Base-by-base conservation (phyloP, 2,329 filamentous ascomycete genomes). In the Cryphonectria naterciae region DNA sequence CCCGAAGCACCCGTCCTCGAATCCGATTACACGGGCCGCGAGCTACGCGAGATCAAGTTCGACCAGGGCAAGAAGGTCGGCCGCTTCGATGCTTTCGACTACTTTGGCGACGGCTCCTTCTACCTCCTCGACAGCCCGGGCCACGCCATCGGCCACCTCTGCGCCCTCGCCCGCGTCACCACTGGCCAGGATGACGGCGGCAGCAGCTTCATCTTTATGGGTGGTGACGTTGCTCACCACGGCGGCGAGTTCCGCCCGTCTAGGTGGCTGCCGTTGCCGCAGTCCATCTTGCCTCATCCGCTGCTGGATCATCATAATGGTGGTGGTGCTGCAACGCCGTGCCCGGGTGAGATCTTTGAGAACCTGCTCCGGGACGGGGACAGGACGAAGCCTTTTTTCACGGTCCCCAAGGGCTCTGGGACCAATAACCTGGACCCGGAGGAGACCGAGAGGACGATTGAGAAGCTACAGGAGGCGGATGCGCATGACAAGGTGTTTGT, bases 391-490 rank as follows among this genome's bases (percentile, higher is more conserved):
- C 76, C 80, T 0, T 82, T 83, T 54, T 81, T 81, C 35, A 19
- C 35, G 67, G 13, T 70, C 37, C 60, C 71, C 61, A 68, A 17
- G 35, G 17, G 13, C 8, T 4, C 49, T 54, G 67, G 72, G 22
- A 63, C 70, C 46, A 74, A 65, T 32, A 73, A 77, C 60, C 35
- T 77, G 73, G 68, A 81, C 75, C 70, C 75, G 0, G 76, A 78
- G 25, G 76, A 79, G 65, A 79, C 81, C 2, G 70, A 78, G 35
- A 77, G 76, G 63, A 85, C 83, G 0, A 80, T 85, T 6, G 76
- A 75, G n/a, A 85, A 85, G 68, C 67, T 87, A 39, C 80, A 83
- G 67, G 83, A 84, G 70, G 79, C 81, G 11, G 85, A 87, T 75
- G 84, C 80, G 2, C 74, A 79, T 10, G 80, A 83, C 19, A 79